Evolutionary conservation across 2,329 filamentous ascomycete genomes (phyloP).

Genomic region (Rutstroemia sp.): DNA sequence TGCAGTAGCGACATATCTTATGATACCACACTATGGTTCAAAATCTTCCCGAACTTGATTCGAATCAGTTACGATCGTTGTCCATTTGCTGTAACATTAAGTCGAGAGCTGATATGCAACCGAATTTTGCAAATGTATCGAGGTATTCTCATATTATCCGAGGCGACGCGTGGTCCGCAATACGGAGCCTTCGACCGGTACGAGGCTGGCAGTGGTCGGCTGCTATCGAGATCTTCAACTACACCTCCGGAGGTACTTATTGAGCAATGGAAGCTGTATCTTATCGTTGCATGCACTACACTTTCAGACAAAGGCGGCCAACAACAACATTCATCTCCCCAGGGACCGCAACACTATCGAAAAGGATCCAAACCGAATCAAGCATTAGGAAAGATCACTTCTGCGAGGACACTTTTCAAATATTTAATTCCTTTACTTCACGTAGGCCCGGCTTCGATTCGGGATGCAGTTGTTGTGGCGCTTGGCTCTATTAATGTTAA

Average conservation of each 20-base stretch:
- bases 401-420: slow-evolving; percentile 82
- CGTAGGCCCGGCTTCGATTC: slow-evolving; percentile 69
- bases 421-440: slow-evolving; percentile 84
- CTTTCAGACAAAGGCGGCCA: slow-evolving; percentile 72
- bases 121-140: slow-evolving; percentile 90
- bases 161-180: slow-evolving; percentile 58
- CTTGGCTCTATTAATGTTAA: slow-evolving; percentile 93
- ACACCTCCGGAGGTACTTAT: slow-evolving; percentile 80
- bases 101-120: slow-evolving; percentile 86
- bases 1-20: slow-evolving; percentile 95
- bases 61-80: slow-evolving; percentile 86
- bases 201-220: slow-evolving; percentile 44
- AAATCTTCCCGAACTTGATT: slow-evolving; percentile 93
- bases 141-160: slow-evolving; percentile 70
- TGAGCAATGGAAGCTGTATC: slow-evolving; percentile 96
- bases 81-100: slow-evolving; percentile 83
- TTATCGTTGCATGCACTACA: slow-evolving; percentile 95
- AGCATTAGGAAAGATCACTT: slow-evolving; percentile 72
- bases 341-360: slow-evolving; percentile 65
- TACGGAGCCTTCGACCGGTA: slow-evolving; percentile 44
- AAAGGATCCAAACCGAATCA: slow-evolving; percentile 70
- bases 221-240: slow-evolving; percentile 47
- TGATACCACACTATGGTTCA: slow-evolving; percentile 93
- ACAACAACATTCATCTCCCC: slow-evolving; percentile 47
- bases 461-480: slow-evolving; percentile 84